Percentiles rank a stretch among this genome's conserved stretches.
Evolutionary conservation across 1,139 yeast genomes (phyloP).

Genomic region (Komagataea norvegica): DNA sequence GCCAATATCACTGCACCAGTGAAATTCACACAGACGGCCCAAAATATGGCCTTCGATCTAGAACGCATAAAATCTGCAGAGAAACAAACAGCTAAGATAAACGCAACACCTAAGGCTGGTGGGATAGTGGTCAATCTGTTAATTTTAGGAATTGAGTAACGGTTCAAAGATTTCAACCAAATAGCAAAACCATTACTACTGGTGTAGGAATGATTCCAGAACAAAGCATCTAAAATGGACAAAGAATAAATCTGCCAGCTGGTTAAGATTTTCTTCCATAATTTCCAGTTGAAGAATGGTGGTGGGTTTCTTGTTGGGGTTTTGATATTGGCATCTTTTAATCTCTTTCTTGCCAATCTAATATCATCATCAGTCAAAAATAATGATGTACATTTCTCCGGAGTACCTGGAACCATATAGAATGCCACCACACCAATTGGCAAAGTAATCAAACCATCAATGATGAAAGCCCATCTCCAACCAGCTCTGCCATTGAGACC

Average conservation of each 20-base stretch:
- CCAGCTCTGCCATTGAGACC: slow-evolving; percentile 45
- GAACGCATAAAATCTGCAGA: slow-evolving; percentile 28
- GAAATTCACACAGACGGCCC: slow-evolving; percentile 7
- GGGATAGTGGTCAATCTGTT: slow-evolving; percentile 33
- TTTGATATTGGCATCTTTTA: slow-evolving; percentile 31
- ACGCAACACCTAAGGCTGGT: slow-evolving; percentile 33
- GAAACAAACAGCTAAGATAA: slow-evolving; percentile 30
- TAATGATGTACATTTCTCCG: slow-evolving; percentile 40
- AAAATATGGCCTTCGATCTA: slow-evolving; percentile 23
- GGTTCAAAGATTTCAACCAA: slow-evolving; percentile 31
- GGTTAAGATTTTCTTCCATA: slow-evolving; percentile 41
- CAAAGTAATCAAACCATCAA: slow-evolving; percentile 51
- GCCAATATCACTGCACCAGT: slow-evolving; percentile 7
- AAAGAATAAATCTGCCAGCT: slow-evolving; percentile 29
- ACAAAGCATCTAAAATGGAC: slow-evolving; percentile 10
- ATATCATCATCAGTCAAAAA: slow-evolving; percentile 34
- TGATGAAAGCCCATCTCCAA: slow-evolving; percentile 64
- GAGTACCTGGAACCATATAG: slow-evolving; percentile 53
- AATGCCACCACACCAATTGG: slow-evolving; percentile 49
- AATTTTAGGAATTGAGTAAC: slow-evolving; percentile 29
- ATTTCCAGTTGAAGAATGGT: slow-evolving; percentile 28
- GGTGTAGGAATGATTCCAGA: slow-evolving; percentile 6
- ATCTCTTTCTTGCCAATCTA: slow-evolving; percentile 28
- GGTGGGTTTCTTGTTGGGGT: slow-evolving; percentile 42
- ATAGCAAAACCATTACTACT: slow-evolving; percentile 23